Percentiles rank a stretch among this genome's conserved stretches.
phyloP scores from a whole-genome alignment of 2,329 filamentous ascomycete species.

The Biscogniauxia mediterranea region DNA sequence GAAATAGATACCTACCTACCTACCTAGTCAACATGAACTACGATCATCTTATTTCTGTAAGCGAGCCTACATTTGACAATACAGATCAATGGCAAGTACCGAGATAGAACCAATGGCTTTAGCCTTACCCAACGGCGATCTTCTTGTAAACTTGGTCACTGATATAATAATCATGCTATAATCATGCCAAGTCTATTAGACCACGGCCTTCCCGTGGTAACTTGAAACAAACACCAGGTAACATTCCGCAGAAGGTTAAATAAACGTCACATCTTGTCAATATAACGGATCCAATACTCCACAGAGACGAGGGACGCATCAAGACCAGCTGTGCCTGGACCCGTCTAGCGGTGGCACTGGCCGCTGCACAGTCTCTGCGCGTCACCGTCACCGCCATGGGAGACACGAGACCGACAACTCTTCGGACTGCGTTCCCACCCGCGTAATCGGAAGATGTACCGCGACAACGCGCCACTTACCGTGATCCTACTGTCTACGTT shows the following conservation, averaged over 20 bases:
- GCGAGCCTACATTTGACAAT: no score
- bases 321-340: neutral
- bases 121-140: neutral
- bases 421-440: neutral
- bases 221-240: neutral
- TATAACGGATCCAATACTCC: neutral
- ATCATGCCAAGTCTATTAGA: neutral
- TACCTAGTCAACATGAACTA: no score
- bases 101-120: neutral
- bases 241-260: neutral
- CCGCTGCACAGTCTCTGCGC: neutral
- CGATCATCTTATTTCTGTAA: no score
- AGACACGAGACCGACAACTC: neutral
- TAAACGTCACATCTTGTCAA: neutral
- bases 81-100: neutral
- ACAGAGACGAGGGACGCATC: neutral
- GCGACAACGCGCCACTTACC: neutral
- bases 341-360: neutral
- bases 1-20: no score
- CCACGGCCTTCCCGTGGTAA: neutral
- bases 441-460: neutral
- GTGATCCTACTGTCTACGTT: neutral
- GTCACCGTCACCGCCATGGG: neutral
- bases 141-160: neutral
- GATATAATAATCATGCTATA: neutral